Percentiles rank a stretch among this genome's conserved stretches.
Evolutionary conservation across 2,329 filamentous ascomycete species (phyloP).

Genomic region (Aspergillus hiratsukae): DNA sequence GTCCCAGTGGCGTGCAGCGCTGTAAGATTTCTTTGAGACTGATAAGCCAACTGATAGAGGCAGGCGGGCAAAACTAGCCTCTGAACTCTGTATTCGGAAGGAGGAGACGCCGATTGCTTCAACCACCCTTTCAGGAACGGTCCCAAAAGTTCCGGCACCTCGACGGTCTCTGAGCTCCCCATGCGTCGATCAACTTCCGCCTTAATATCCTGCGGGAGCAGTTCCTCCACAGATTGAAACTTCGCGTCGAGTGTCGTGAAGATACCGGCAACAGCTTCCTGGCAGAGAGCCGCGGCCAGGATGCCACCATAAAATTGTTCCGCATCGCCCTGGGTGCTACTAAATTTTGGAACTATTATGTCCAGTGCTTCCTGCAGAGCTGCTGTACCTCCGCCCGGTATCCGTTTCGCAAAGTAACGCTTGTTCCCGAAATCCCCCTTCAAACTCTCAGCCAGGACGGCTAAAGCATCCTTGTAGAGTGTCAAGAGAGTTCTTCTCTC

Average conservation of each 20-base stretch:
- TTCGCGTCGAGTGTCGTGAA: conserved; percentile 47
- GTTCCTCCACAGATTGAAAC: conserved; percentile 13
- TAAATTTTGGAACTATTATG: conserved; percentile 61
- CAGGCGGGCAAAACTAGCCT: conserved; percentile 61
- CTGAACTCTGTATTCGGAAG: conserved; percentile 24
- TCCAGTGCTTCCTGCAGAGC: conserved; percentile 65
- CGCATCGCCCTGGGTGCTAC: conserved; percentile 46
- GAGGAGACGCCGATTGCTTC: conserved; percentile 56
- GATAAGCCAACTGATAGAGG: conserved; percentile 53
- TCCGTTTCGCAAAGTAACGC: conserved; percentile 74
- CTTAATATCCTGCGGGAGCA: conserved; percentile 21
- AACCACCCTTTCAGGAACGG: conserved; percentile 46
- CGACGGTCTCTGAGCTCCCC: conserved; percentile 40
- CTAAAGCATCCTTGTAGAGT: conserved; percentile 53
- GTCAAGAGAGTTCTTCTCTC: conserved; percentile 64
- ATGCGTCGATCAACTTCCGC: conserved; percentile 33
- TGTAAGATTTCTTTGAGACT: conserved; percentile 65
- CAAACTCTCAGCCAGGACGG: conserved; percentile 70
- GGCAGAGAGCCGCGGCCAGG: conserved; percentile 73
- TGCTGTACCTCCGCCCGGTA: conserved; percentile 74
- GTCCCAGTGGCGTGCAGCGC: conserved; percentile 69
- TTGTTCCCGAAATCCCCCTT: conserved; percentile 78
- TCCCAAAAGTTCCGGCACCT: conserved; percentile 38
- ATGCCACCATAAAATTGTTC: conserved; percentile 82
- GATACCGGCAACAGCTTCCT: conserved; percentile 67